phyloP scores from a whole-genome alignment of 495 filamentous ascomycete species.

The Penicilliopsis zonata region DNA sequence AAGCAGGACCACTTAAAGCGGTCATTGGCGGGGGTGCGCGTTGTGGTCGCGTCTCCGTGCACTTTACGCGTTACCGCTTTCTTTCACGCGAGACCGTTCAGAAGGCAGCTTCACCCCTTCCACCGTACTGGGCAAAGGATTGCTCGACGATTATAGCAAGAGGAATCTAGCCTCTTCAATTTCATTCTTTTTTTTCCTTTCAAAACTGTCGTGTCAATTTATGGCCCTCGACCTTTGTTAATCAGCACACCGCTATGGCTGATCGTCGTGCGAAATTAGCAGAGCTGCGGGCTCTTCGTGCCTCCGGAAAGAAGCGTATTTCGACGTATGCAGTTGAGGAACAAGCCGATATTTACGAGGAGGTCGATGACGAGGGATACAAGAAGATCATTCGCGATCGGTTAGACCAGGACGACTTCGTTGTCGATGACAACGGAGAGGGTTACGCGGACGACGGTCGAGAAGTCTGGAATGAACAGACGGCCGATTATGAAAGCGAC shows the following conservation, averaged over 20 bases:
- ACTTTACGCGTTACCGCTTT: not conserved
- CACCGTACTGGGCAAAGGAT: conserved; percentile 1
- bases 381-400: conserved; percentile 87
- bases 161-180: no score
- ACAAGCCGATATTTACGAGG: conserved; percentile 79
- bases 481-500: conserved; percentile 34
- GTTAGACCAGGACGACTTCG: conserved; percentile 90
- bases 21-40: conserved; percentile 12
- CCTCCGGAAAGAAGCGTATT: conserved; percentile 80
- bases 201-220: no score
- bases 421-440: conserved; percentile 87
- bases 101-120: not conserved
- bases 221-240: no score
- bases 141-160: conserved; percentile 6
- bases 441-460: conserved; percentile 95
- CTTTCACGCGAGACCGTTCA: not conserved
- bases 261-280: conserved; percentile 45
- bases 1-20: conserved; percentile 14
- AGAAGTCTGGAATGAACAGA: conserved; percentile 82
- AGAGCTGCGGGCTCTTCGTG: conserved; percentile 73
- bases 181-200: conserved; percentile 2
- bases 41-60: conserved; percentile 10
- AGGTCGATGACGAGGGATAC: conserved; percentile 94
- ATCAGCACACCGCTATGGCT: conserved; percentile 25
- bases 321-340: conserved; percentile 84